A percentile compares a stretch with the other conserved stretches of the same genome.
phyloP scores from a whole-genome alignment of 306 rosid species.

The Acacia confusa region DNA sequence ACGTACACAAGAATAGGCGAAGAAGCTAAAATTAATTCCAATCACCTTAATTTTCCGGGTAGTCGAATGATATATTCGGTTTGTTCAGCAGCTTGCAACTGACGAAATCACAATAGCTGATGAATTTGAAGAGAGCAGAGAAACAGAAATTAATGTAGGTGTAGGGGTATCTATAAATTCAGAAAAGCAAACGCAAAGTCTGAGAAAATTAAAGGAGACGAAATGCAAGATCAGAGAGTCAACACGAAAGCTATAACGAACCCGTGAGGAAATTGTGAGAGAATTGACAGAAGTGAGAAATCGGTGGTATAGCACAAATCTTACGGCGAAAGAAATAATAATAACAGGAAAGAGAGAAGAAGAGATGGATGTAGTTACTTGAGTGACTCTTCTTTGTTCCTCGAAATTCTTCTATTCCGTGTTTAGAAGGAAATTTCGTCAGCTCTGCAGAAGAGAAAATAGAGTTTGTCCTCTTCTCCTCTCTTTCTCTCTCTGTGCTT shows the following conservation, averaged over 20 bases:
- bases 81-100: not conserved
- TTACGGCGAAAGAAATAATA: slow-evolving; percentile 7
- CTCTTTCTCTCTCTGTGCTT: not conserved
- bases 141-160: not conserved
- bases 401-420: slow-evolving; percentile 22
- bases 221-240: not conserved
- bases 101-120: not conserved
- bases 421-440: slow-evolving; percentile 21
- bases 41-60: slow-evolving; percentile 5
- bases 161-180: not conserved
- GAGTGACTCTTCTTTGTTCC: not conserved
- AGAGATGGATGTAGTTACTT: not conserved
- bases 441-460: slow-evolving; percentile 25
- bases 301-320: slow-evolving; percentile 28
- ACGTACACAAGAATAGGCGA: not conserved
- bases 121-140: not conserved
- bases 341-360: not conserved
- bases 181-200: not conserved
- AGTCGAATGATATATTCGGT: not conserved
- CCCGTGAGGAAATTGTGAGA: slow-evolving; percentile 19
- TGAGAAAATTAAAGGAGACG: not conserved
- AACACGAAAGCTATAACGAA: not conserved
- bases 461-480: not conserved
- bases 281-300: not conserved
- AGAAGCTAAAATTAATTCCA: not conserved